Evolutionary conservation across 306 rosid genomes (phyloP).

Genomic region (Astragalus membranaceus): DNA sequence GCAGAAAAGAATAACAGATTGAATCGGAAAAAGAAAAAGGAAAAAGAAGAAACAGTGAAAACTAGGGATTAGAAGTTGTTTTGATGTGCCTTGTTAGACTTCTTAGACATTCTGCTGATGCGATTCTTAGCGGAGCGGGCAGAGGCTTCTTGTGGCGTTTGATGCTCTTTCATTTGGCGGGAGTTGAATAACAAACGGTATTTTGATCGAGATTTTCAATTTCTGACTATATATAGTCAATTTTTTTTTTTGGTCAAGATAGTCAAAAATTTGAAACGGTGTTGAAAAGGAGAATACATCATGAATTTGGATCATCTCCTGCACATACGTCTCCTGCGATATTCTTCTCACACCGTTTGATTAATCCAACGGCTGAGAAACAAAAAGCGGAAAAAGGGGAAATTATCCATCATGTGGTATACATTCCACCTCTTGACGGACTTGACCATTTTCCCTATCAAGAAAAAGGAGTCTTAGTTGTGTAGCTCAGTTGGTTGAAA

Average conservation of each 20-base stretch:
- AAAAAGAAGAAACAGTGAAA: background rate
- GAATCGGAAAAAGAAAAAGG: background rate
- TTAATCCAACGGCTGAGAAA: too few relatives aligned
- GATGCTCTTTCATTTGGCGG: constrained; percentile 31
- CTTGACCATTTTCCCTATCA: too few relatives aligned
- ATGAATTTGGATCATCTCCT: too few relatives aligned
- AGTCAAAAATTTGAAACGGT: background rate
- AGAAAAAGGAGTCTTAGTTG: too few relatives aligned
- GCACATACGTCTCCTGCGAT: too few relatives aligned
- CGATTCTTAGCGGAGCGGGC: constrained; percentile 14
- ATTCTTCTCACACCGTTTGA: too few relatives aligned
- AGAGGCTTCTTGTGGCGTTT: constrained; percentile 14
- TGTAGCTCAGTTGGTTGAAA: too few relatives aligned
- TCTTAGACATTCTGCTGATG: constrained; percentile 5
- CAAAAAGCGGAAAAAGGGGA: too few relatives aligned
- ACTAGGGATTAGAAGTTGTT: background rate
- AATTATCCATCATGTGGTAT: too few relatives aligned
- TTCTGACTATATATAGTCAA: background rate
- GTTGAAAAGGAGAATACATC: too few relatives aligned
- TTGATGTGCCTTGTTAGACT: background rate
- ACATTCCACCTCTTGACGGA: too few relatives aligned
- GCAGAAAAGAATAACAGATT: background rate
- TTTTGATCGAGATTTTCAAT: background rate
- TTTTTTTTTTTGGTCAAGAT: too few relatives aligned
- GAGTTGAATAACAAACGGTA: background rate